Conservation (phyloP, 202 grass and related monocot species). For the Carex arenaria region DNA sequence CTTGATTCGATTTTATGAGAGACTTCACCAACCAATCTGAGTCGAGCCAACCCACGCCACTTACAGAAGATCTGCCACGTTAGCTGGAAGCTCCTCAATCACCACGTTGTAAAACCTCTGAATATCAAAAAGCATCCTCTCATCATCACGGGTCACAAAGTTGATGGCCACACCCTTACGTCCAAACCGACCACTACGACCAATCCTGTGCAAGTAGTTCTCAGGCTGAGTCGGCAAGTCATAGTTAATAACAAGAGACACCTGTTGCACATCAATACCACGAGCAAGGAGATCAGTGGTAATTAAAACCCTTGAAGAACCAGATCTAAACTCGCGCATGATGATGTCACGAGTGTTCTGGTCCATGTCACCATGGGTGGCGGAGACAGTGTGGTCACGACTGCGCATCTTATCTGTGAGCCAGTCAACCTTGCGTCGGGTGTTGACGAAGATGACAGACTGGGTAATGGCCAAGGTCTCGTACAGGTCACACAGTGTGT, state of each 20-base stretch:
- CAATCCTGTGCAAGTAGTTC: constrained; percentile 93
- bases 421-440: constrained; percentile 92
- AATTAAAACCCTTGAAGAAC: constrained; percentile 76
- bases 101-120: constrained; percentile 86
- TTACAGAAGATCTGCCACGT: constrained; percentile 89
- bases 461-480: constrained; percentile 89
- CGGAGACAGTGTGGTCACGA: constrained; percentile 79
- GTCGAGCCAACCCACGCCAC: constrained; percentile 16
- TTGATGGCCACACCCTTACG: constrained; percentile 94
- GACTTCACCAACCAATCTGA: constrained; percentile 27
- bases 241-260: constrained; percentile 83
- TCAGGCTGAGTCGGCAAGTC: constrained; percentile 84
- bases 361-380: constrained; percentile 88
- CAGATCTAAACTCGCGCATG: constrained; percentile 85
- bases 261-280: constrained; percentile 93
- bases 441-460: constrained; percentile 90
- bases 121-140: constrained; percentile 88
- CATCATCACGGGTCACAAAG: constrained; percentile 79
- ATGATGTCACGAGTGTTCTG: constrained; percentile 95
- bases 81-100: constrained; percentile 84
- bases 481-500: constrained; percentile 82
- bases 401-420: constrained; percentile 86
- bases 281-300: constrained; percentile 82
- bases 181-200: constrained; percentile 80
- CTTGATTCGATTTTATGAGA: background rate